Evolutionary conservation across 2,329 filamentous ascomycete genomes (phyloP).

Genomic region (Fusarium musae): DNA sequence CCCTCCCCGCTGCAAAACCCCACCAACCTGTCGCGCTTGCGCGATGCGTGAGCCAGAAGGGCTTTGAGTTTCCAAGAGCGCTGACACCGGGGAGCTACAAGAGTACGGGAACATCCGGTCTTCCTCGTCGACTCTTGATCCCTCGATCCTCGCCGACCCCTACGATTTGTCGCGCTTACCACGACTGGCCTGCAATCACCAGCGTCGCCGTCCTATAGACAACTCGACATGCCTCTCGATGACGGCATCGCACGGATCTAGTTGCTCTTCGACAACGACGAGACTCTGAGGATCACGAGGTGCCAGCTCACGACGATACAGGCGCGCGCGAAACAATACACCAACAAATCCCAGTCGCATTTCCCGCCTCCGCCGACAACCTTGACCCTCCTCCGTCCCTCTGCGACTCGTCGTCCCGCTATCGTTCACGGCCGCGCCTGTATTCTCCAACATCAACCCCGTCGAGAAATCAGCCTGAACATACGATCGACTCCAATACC

Average conservation of each 20-base stretch:
- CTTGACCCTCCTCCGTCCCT: too few species aligned
- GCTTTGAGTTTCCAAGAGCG: too few species aligned
- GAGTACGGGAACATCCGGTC: rapidly evolving
- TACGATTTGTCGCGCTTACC: rapidly evolving
- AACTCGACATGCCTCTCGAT: not conserved
- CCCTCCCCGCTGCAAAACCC: not conserved
- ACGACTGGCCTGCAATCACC: rapidly evolving
- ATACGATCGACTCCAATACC: not conserved
- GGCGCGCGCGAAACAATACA: not conserved
- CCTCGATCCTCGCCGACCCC: rapidly evolving
- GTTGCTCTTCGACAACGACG: not conserved
- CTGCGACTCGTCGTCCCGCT: not conserved
- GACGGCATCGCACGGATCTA: not conserved
- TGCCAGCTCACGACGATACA: not conserved
- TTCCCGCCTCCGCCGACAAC: not conserved
- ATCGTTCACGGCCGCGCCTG: not conserved
- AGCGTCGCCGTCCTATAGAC: not conserved
- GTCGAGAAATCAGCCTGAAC: rapidly evolving
- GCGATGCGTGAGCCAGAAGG: not conserved
- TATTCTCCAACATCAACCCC: not conserved
- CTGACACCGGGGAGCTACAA: rapidly evolving
- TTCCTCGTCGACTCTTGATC: not conserved
- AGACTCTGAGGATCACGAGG: rapidly evolving
- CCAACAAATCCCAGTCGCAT: not conserved
- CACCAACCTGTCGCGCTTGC: rapidly evolving